These are phyloP conservation scores for Myriosclerotinia scirpicola DNA, from an alignment of 2,329 filamentous ascomycete species.

Conservation along the genomic window DNA sequence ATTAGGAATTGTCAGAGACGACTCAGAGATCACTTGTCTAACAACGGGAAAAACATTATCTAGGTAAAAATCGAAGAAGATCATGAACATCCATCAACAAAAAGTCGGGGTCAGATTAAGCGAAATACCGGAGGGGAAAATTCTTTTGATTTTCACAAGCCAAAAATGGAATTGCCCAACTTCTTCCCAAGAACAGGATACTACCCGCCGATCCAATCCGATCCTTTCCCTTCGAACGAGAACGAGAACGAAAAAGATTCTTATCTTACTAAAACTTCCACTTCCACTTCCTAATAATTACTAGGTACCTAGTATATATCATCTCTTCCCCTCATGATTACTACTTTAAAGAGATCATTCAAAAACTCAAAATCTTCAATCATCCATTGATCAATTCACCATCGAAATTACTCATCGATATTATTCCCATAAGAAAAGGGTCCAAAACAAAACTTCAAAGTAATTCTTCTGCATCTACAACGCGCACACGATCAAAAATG, in stretches of 20 bases:
- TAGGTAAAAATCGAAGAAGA: too few species aligned
- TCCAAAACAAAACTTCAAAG: constrained; percentile 3
- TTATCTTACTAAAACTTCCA: not conserved
- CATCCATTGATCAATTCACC: not conserved
- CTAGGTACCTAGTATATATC: not conserved
- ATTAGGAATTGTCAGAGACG: too few species aligned
- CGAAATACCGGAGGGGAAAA: constrained; percentile 13
- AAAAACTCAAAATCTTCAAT: not conserved
- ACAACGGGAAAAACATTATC: too few species aligned
- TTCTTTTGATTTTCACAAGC: constrained; percentile 20
- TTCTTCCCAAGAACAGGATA: too few species aligned
- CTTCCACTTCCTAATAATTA: not conserved
- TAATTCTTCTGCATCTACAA: constrained; percentile 4
- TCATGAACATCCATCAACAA: too few species aligned
- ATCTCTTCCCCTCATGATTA: not conserved
- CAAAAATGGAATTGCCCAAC: too few species aligned
- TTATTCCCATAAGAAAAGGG: not conserved
- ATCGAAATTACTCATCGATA: not conserved
- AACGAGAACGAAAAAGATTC: not conserved
- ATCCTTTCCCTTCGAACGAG: constrained; percentile 3
- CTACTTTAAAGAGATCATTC: too few species aligned
- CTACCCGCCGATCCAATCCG: not conserved
- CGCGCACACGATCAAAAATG: constrained; percentile 56
- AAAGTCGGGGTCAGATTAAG: not conserved
- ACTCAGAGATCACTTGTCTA: too few species aligned